Base-by-base conservation (phyloP, 140 eudicot genomes). In the Erigeron philadelphicus region DNA sequence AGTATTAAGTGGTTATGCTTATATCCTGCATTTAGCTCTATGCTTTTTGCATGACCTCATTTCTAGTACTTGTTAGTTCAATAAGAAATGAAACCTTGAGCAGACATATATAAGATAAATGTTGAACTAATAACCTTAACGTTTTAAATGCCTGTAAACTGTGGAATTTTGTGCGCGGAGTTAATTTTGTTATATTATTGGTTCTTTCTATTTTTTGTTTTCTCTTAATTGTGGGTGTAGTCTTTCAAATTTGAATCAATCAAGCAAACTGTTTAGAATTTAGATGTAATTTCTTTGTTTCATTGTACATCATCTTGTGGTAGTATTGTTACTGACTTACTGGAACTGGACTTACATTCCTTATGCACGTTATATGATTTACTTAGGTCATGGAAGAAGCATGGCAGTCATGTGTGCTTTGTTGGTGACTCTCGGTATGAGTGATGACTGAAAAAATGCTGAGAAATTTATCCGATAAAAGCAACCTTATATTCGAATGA, bases 371-470 rank as follows among this genome's bases (percentile, higher is more conserved):
- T 47, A 40, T 60, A 59, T 57, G 62, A 57, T 67, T 21, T 66
- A 40, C 2, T 49, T 74, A 87, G 97, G 97, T 48, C 95, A 90
- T 67, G 97, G 97, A 48, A 79, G 97, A 81, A 90, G 97, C 74
- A 92, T 90, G 66, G 95, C 88, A 1, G 86, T 90, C 40, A 90
- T 78, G 86, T 90, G 97, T 70, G 97, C 97, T 13, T 41, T 90
- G 65, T 76, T 90, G 79, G 95, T 87, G 62, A 82, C 89, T 54
- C 81, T 90, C 12, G 95, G 89, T 11, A 71, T 87, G 77, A 92
- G 85, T 50, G 95, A 90, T 52, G 85, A 90, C 66, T 90, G 97
- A 95, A 90, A 87, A 81, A 79, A 31, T 50, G 97, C 95, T 35
- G 97, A 90, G 78, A 90, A 82, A 64, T 44, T 90, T n/a, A 83